Conservation (phyloP, 306 rosid genomes). For the Rosa rugosa region DNA sequence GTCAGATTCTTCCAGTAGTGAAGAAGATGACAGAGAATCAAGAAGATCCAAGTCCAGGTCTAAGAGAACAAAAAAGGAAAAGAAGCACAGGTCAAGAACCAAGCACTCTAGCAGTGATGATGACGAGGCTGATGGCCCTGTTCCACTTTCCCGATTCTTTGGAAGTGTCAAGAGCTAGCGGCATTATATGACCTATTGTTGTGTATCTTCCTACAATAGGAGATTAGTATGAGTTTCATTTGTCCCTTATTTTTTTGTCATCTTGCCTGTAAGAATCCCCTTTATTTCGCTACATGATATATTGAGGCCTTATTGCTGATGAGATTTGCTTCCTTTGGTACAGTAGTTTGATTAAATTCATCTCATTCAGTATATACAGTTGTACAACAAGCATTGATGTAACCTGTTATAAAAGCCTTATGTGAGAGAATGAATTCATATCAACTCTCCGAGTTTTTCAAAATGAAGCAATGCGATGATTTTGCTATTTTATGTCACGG, state of each 20-base stretch:
- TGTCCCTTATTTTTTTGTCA: slow-evolving; percentile 19
- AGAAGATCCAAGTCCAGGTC: slow-evolving; percentile 86
- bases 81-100: slow-evolving; percentile 67
- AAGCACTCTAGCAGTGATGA: slow-evolving; percentile 51
- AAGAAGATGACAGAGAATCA: slow-evolving; percentile 66
- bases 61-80: slow-evolving; percentile 79
- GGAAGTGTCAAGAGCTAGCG: slow-evolving; percentile 55
- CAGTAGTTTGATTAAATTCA: slow-evolving; percentile 1
- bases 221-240: slow-evolving; percentile 32
- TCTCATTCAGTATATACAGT: slow-evolving; percentile 9
- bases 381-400: slow-evolving; percentile 3
- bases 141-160: slow-evolving; percentile 91
- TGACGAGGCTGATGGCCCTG: slow-evolving; percentile 70
- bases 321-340: slow-evolving; percentile 13
- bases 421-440: not conserved
- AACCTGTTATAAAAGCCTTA: not conserved
- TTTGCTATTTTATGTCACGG: not conserved
- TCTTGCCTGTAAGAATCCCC: slow-evolving; percentile 23
- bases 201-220: slow-evolving; percentile 45
- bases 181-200: slow-evolving; percentile 20
- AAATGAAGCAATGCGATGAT: not conserved
- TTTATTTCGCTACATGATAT: slow-evolving; percentile 31
- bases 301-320: slow-evolving; percentile 33
- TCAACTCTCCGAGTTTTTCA: not conserved
- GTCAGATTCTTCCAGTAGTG: slow-evolving; percentile 61